phyloP scores from a whole-genome alignment of 2,329 filamentous ascomycete species.

The Zarea fungicola region DNA sequence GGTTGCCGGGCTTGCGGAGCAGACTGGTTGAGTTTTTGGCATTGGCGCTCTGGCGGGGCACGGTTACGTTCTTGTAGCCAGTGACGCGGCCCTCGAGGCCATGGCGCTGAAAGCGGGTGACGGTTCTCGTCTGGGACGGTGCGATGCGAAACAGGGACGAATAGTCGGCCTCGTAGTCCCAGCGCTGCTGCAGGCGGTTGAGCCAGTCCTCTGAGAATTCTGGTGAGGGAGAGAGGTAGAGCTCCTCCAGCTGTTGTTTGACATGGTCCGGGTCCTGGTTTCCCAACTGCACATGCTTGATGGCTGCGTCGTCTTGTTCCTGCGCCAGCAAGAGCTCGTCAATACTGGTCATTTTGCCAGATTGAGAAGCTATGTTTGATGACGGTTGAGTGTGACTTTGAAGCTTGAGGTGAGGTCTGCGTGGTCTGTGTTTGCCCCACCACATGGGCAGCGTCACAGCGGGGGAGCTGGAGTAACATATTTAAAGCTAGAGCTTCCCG shows the following conservation, averaged over 20 bases:
- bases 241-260: constrained; percentile 65
- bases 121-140: constrained; percentile 88
- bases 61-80: constrained; percentile 89
- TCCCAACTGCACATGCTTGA: constrained; percentile 13
- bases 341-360: constrained; percentile 28
- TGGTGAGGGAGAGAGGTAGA: constrained; percentile 73
- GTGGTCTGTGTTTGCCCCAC: constrained; percentile 25
- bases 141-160: constrained; percentile 81
- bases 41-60: constrained; percentile 81
- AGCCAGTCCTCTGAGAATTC: constrained; percentile 83
- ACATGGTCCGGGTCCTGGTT: constrained; percentile 52
- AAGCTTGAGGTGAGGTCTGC: neutral
- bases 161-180: constrained; percentile 77
- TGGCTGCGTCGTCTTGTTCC: constrained; percentile 16
- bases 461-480: neutral
- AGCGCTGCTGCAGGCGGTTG: constrained; percentile 80
- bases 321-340: constrained; percentile 29
- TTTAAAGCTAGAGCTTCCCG: no score
- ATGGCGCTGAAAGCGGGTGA: constrained; percentile 86
- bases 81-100: constrained; percentile 89
- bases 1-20: constrained; percentile 74
- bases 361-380: neutral
- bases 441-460: constrained; percentile 5
- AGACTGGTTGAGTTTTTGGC: constrained; percentile 95
- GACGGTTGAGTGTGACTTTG: neutral